Evolutionary conservation across 331 rosid species (phyloP).

Genomic region (Cydonia oblonga): DNA sequence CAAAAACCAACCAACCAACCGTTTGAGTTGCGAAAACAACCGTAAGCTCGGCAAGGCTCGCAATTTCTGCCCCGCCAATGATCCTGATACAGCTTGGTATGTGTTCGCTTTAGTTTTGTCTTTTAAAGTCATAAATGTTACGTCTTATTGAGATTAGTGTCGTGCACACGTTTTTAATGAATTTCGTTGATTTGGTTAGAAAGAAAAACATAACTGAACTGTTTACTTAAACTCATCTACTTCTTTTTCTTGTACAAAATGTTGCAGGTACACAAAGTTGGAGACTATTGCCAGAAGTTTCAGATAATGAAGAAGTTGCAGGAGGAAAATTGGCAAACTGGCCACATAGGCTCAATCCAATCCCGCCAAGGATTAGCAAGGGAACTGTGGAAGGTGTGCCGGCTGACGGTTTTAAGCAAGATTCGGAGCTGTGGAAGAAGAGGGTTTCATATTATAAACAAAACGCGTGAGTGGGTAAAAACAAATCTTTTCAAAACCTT

Average conservation of each 20-base stretch:
- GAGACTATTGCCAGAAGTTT: constrained; percentile 55
- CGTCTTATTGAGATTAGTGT: background rate
- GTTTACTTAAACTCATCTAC: background rate
- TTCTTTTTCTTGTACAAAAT: background rate
- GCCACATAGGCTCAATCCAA: constrained; percentile 54
- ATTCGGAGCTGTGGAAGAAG: constrained; percentile 52
- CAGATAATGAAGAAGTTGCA: constrained; percentile 36
- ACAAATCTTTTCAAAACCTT: too few relatives aligned
- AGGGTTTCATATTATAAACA: constrained; percentile 53
- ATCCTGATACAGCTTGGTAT: constrained; percentile 58
- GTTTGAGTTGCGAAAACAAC: constrained; percentile 39
- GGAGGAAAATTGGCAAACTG: constrained; percentile 60
- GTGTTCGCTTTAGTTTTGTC: background rate
- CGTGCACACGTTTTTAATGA: too few relatives aligned
- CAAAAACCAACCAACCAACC: constrained; percentile 73
- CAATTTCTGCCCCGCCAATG: constrained; percentile 35
- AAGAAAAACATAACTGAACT: background rate
- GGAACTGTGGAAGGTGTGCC: constrained; percentile 51
- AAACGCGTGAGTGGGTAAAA: too few relatives aligned
- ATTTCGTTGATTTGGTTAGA: too few relatives aligned
- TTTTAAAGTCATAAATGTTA: too few relatives aligned
- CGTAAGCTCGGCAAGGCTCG: constrained; percentile 18
- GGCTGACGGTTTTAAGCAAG: constrained; percentile 25
- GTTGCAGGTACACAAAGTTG: constrained; percentile 68
- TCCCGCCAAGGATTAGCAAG: constrained; percentile 56